Evolutionary conservation across 2,329 filamentous ascomycete species (phyloP), one percentile per base, ranked within the genome.

Genomic region (Ceratocystiopsis minuta): DNA sequence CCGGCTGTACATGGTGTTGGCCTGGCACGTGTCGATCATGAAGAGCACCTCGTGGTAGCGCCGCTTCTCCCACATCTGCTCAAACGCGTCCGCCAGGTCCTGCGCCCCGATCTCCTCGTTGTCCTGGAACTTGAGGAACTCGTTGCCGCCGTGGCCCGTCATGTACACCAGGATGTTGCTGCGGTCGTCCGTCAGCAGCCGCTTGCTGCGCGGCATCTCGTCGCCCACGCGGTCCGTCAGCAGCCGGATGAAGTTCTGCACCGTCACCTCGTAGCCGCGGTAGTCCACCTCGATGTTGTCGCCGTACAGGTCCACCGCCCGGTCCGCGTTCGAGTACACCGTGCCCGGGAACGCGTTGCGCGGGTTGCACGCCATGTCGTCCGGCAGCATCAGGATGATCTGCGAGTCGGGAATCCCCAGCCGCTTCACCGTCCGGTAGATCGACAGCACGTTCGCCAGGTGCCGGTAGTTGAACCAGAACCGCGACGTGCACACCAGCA

Each of bases 391-490:
- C 51, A 98, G 80, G 58, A 98, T 96, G 62, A 98, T 98, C 59
- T 98, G 90, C 40, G 85, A 94, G 62, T 98, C 90, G 33, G 90
- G 90, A 46, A 98, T 98, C 38, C 90, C 90, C 34, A 98, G 77
- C 13, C 90, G 83, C 66, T 98, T 98, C 48, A 98, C 90, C 44
- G 90, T 98, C 45, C 90, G 84, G 64, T 98, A 98, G 49, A 98
- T 78, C 45, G 88, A 95, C 46, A 98, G 76, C 16, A 94, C 90
- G 64, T 98, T 98, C 60, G 90, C 87, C 41, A 98, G 79, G 60
- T 98, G 90, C 44, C 90, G 82, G 63, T 98, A 98, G 65, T 98
- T 98, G 76, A 98, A 98, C 90, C 90, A 98, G 70, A 98, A 98
- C 42, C 90, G 82, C 41, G 90, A 98, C 6, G 90, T 98, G 50